Conservation (phyloP, 2,329 filamentous ascomycete species). For the Chalara sp. region DNA sequence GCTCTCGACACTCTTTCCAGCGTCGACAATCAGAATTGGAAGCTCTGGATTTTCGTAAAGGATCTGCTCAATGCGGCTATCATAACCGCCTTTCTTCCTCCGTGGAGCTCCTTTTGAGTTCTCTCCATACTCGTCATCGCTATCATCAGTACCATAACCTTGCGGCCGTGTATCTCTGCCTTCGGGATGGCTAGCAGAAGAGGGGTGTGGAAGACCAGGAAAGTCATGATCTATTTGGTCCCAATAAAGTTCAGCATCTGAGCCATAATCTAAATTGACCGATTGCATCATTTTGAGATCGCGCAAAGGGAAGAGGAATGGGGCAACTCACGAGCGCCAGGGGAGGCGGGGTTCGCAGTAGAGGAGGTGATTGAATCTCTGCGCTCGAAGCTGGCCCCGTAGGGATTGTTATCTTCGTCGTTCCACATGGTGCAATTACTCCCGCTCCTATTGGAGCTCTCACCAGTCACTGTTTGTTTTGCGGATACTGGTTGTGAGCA, state of each 20-base stretch:
- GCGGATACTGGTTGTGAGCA: too few species aligned
- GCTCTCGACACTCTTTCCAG: slow-evolving; percentile 89
- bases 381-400: slow-evolving; percentile 83
- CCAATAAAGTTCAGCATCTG: slow-evolving; percentile 40
- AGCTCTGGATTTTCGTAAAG: slow-evolving; percentile 90
- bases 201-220: slow-evolving; percentile 36
- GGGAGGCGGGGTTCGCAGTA: slow-evolving; percentile 57
- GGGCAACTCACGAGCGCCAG: slow-evolving; percentile 43
- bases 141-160: slow-evolving; percentile 33
- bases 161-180: slow-evolving; percentile 12
- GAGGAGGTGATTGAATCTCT: slow-evolving; percentile 73
- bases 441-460: too few species aligned
- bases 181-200: slow-evolving; percentile 56
- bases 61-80: slow-evolving; percentile 94
- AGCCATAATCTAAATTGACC: slow-evolving; percentile 27
- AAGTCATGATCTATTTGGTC: slow-evolving; percentile 46
- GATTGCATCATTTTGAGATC: slow-evolving; percentile 30
- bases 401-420: slow-evolving; percentile 98
- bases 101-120: slow-evolving; percentile 40
- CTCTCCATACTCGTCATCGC: slow-evolving; percentile 41
- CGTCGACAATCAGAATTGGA: slow-evolving; percentile 86
- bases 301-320: not conserved
- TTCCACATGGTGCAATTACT: slow-evolving; percentile 72
- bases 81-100: slow-evolving; percentile 78
- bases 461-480: too few species aligned